Evolutionary conservation across 2,329 filamentous ascomycete species (phyloP).

Genomic region (Didymosphaeria variabile): DNA sequence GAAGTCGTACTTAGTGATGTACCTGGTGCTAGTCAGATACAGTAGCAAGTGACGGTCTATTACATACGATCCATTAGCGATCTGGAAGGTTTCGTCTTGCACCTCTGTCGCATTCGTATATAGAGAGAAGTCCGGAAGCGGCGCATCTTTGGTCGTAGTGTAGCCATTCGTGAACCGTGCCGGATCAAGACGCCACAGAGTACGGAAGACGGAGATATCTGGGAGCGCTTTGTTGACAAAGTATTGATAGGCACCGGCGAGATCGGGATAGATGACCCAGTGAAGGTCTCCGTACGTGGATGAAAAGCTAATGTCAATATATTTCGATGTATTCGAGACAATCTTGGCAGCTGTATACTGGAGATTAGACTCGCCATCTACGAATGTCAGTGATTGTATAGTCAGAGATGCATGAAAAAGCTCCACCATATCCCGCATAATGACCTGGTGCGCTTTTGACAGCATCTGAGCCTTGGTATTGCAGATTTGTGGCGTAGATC

Average conservation of each 20-base stretch:
- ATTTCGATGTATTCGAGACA: constrained; percentile 37
- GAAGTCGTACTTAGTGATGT: constrained; percentile 60
- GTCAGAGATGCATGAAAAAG: neutral
- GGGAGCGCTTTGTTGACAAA: constrained; percentile 59
- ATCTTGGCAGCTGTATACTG: constrained; percentile 55
- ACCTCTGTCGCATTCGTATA: constrained; percentile 54
- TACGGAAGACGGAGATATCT: constrained; percentile 56
- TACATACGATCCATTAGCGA: constrained; percentile 45
- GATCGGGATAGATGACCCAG: constrained; percentile 57
- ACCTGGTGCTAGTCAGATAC: constrained; percentile 23
- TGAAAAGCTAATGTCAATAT: constrained; percentile 56
- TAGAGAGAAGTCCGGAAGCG: constrained; percentile 52
- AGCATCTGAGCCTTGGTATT: constrained; percentile 45
- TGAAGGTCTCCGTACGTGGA: constrained; percentile 57
- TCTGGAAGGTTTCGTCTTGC: constrained; percentile 60
- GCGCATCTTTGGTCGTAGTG: constrained; percentile 54
- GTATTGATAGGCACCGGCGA: constrained; percentile 61
- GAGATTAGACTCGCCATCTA: constrained; percentile 51
- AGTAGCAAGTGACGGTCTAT: neutral
- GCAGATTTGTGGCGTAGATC: constrained; percentile 46
- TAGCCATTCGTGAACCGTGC: constrained; percentile 55
- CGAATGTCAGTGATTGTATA: neutral
- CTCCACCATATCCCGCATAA: constrained; percentile 49
- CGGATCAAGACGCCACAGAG: constrained; percentile 58
- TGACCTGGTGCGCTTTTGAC: constrained; percentile 47